A percentile compares a stretch with the other conserved stretches of the same genome.
These are phyloP conservation scores for Monosporascus sp. DNA, from an alignment of 2,329 filamentous ascomycete genomes.

Conservation along the genomic window DNA sequence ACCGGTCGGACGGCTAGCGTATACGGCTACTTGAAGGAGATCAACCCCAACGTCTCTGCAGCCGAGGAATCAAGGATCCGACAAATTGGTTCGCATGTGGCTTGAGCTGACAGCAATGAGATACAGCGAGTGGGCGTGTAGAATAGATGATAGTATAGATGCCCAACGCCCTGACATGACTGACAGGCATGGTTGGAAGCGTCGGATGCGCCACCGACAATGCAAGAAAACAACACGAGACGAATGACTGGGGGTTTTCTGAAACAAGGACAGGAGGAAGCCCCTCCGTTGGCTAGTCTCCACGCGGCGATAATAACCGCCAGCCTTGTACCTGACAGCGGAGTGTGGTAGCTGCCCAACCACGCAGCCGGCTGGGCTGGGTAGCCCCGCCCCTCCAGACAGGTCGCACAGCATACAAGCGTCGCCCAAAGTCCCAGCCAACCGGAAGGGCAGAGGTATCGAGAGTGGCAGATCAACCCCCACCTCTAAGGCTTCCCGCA, in stretches of 20 bases:
- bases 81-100: background rate
- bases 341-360: background rate
- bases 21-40: background rate
- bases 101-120: background rate
- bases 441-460: constrained; percentile 11
- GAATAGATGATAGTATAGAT: background rate
- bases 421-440: constrained; percentile 16
- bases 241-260: background rate
- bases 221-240: background rate
- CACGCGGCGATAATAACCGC: background rate
- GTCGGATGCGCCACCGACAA: background rate
- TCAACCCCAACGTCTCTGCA: background rate
- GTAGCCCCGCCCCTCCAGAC: background rate
- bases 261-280: background rate
- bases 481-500: constrained; percentile 24
- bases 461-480: constrained; percentile 16
- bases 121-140: background rate
- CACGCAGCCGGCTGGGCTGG: background rate
- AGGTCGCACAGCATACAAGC: constrained; percentile 20
- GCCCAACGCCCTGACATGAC: background rate
- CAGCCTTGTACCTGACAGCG: background rate
- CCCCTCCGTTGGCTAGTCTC: background rate
- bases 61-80: background rate
- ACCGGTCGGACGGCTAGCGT: too few species aligned
- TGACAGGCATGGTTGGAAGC: background rate